Conservation (phyloP, 331 rosid species). For the Acacia concinna region DNA sequence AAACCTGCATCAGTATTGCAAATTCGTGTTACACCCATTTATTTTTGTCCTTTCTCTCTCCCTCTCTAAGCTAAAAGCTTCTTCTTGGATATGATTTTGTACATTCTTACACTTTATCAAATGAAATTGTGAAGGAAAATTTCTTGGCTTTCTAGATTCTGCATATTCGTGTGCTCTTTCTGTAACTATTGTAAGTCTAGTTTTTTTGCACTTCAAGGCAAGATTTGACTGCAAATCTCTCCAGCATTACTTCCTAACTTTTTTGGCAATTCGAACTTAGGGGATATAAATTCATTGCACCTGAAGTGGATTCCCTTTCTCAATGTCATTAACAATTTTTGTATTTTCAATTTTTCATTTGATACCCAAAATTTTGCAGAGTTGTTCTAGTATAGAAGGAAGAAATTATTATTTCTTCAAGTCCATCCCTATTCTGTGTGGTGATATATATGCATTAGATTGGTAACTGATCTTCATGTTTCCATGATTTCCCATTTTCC, state of each 20-base stretch:
- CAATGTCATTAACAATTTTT: constrained; percentile 9
- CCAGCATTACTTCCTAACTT: neutral
- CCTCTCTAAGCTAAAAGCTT: neutral
- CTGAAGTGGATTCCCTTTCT: constrained; percentile 15
- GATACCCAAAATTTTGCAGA: neutral
- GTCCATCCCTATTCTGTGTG: neutral
- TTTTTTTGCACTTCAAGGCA: constrained; percentile 3
- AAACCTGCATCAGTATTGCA: neutral
- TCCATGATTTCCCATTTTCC: constrained; percentile 1
- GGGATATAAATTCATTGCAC: neutral
- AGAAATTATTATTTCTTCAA: constrained; percentile 2
- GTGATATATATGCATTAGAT: neutral
- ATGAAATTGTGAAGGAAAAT: neutral
- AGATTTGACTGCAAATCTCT: constrained; percentile 4
- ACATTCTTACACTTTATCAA: neutral
- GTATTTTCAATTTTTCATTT: constrained; percentile 21
- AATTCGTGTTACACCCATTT: neutral
- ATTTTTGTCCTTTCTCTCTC: neutral
- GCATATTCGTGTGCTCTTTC: neutral
- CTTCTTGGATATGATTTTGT: constrained; percentile 20
- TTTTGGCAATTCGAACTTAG: constrained; percentile 12
- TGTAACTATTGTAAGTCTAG: constrained; percentile 14
- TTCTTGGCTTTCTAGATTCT: constrained; percentile 1
- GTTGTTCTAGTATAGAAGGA: neutral
- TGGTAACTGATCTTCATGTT: constrained; percentile 17